Base-by-base conservation (phyloP, 2,329 filamentous ascomycete species). In the Scolecobasidium constrictum region DNA sequence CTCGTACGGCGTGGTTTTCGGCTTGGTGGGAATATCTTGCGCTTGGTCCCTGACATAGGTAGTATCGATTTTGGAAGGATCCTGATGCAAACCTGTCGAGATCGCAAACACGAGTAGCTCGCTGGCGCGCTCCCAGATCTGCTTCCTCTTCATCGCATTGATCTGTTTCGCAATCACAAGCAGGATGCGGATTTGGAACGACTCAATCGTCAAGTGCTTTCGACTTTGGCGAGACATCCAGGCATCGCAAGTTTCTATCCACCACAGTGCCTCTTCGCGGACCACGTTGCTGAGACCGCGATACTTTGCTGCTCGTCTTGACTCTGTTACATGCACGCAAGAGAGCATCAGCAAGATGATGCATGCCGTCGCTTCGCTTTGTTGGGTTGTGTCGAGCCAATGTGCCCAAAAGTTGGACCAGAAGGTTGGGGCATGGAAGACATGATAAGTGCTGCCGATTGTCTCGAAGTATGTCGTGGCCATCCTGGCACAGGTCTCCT, bases 401-500 rank as follows among this genome's bases (percentile, higher is more conserved):
- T 22, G 39, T 11, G 18, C 52, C 71, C 71, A 76, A 48, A 75
- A 77, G 5, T 73, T 66, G 16, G 56, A 48, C 61, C 64, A 64
- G 46, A 77, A 78, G 0, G 63, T 67, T 0, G 72, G 72, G 4
- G 60, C 52, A 43, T 78, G 73, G 0, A 78, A 52, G 35, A 78
- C 68, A 3, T 71, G 66, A 40, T 73, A 66, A 0, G 63, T 61
- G 2, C 62, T 65, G 46, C 75, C 74, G 45, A 71, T 75, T 0
- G 57, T 67, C 2, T 54, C 53, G 35, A 75, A 65, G 53, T 78
- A 78, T 1, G 68, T 48, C 1, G 52, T 45, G 5, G 63, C 60
- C 53, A 69, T 62, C 11, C 49, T 28, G 44, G 75, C 69, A 1
- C 67, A 55, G 15, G 58, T 50, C 13, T 42, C 47, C 40, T 57